Base-by-base conservation (phyloP, 257 asterid species). In the Cordia subcordata region DNA sequence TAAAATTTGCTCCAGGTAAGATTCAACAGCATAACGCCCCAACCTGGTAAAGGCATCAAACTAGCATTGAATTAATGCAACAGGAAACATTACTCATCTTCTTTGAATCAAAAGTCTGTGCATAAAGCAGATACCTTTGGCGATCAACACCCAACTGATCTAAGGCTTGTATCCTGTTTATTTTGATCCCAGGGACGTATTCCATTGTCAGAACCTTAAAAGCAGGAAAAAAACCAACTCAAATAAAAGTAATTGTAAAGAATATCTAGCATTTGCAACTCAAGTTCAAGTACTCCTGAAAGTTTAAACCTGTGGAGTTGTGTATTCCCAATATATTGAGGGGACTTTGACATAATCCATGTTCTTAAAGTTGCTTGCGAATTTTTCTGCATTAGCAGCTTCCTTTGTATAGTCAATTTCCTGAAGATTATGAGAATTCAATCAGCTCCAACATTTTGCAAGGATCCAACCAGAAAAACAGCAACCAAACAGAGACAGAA, bases 141-240 rank as follows among this genome's bases (percentile, higher is more conserved):
- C 95, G 93, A 72, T 89, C 97, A 56, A 89, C 97, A 49, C 97
- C 97, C 67, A 89, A 67, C 67, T 89, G 90, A 66, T 89, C 94
- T 61, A 89, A 68, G 47, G 97, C 97, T 74, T 82, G 77, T 72
- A 86, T 86, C 81, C 97, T 82, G 76, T 89, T 89, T 72, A 89
- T 86, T 81, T 89, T 89, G 63, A 89, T 89, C 55, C 95, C 97
- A 4, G 97, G 95, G 16, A 89, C 95, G 66, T 89, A 89, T 70
- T 89, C 97, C 97, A 89, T 89, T 4, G 90, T 80, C 70, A 89
- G 73, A 68, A 89, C 77, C 97, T 89, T 61, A 18, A 62, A 55
- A 44, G 42, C 52, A 53, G 68, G n/a, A 65, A 61, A 60, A 23
- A 3, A 57, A 68, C 23, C 16, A 1, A 23, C 35, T 67, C 67